Evolutionary conservation across 2,329 filamentous ascomycete species (phyloP).

Genomic region (Teratosphaeria destructans): DNA sequence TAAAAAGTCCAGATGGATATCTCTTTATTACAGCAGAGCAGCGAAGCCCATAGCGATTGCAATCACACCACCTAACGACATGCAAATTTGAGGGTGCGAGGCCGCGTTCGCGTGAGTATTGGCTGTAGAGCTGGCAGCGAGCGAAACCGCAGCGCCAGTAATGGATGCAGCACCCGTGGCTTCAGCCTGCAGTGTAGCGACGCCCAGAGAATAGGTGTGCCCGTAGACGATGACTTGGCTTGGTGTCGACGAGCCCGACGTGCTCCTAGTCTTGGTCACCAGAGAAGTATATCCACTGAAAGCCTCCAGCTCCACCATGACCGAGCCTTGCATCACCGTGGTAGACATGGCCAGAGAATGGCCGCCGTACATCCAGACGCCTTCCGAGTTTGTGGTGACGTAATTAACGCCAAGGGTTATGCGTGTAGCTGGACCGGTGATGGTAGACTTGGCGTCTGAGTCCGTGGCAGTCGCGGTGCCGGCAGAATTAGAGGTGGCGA

Average conservation of each 20-base stretch:
- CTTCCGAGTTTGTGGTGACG: constrained; percentile 7
- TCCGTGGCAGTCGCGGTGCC: neutral
- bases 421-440: constrained; percentile 1
- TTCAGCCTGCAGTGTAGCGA: constrained; percentile 3
- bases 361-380: constrained; percentile 8
- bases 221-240: constrained; percentile 3
- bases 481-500: neutral
- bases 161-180: neutral
- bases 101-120: neutral
- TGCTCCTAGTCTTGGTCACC: neutral
- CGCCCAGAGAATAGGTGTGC: constrained; percentile 4
- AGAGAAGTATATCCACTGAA: constrained; percentile 5
- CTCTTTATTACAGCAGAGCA: neutral
- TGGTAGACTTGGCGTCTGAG: constrained; percentile 1
- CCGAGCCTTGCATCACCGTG: constrained; percentile 4
- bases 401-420: constrained; percentile 1
- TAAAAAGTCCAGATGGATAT: neutral
- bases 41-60: neutral
- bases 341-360: constrained; percentile 5
- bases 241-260: neutral
- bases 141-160: neutral
- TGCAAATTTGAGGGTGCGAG: neutral
- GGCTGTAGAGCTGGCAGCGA: neutral
- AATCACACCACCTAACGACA: neutral
- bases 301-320: constrained; percentile 3